These are phyloP conservation scores for Alternaria metachromatica DNA, from an alignment of 2,329 filamentous ascomycete genomes.

Conservation along the genomic window DNA sequence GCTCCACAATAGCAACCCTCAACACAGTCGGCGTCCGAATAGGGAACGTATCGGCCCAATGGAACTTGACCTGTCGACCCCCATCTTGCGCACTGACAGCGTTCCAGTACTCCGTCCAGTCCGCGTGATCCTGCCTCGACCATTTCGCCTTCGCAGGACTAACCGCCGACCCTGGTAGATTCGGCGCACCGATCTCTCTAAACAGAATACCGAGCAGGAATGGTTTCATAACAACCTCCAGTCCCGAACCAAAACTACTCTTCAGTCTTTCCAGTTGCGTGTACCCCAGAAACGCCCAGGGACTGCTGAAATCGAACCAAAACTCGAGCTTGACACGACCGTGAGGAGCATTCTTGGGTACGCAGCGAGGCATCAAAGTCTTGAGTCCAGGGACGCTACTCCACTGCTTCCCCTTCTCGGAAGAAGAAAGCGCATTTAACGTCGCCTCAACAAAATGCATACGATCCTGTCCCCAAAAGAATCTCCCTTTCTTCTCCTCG, in stretches of 20 bases:
- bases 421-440: slow-evolving; percentile 20
- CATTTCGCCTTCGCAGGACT: slow-evolving; percentile 36
- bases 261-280: slow-evolving; percentile 39
- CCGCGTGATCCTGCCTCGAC: slow-evolving; percentile 38
- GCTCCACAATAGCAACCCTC: slow-evolving; percentile 39
- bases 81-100: slow-evolving; percentile 36
- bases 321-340: slow-evolving; percentile 33
- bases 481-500: slow-evolving; percentile 24
- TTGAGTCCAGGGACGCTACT: slow-evolving; percentile 17
- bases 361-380: slow-evolving; percentile 33
- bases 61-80: slow-evolving; percentile 36
- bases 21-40: slow-evolving; percentile 45
- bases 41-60: slow-evolving; percentile 41
- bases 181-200: slow-evolving; percentile 45
- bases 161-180: slow-evolving; percentile 33
- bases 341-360: slow-evolving; percentile 10
- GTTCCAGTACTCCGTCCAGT: slow-evolving; percentile 45
- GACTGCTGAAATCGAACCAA: slow-evolving; percentile 46
- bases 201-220: slow-evolving; percentile 45
- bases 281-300: slow-evolving; percentile 46
- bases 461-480: slow-evolving; percentile 47
- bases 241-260: slow-evolving; percentile 27
- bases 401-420: slow-evolving; percentile 1
- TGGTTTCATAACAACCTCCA: slow-evolving; percentile 42
- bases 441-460: slow-evolving; percentile 48